A percentile compares a stretch with the other conserved stretches of the same genome.
Evolutionary conservation across 257 asterid species (phyloP).

Genomic region (Euphrasia confusa): DNA sequence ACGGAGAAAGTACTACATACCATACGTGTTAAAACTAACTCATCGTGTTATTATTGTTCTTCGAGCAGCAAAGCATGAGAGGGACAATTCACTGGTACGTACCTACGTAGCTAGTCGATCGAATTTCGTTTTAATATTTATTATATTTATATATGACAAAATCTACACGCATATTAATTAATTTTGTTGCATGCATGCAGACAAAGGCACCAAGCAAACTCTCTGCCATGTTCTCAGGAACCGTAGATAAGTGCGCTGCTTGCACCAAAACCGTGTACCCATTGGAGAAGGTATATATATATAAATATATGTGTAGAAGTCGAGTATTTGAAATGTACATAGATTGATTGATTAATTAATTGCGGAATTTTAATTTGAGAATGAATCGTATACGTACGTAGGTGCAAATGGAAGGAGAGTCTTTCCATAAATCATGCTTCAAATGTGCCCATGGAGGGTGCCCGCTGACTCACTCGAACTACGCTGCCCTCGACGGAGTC

Average conservation of each 20-base stretch:
- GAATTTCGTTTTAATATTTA: neutral
- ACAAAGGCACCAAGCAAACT: conserved; percentile 62
- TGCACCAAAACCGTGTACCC: conserved; percentile 82
- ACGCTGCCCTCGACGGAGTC: conserved; percentile 53
- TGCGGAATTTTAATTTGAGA: too few species aligned
- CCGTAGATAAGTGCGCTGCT: conserved; percentile 72
- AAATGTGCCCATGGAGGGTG: conserved; percentile 64
- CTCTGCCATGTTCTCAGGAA: conserved; percentile 71
- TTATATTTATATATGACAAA: neutral
- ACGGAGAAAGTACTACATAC: too few species aligned
- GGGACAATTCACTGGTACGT: conserved; percentile 37
- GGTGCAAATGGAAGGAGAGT: conserved; percentile 65
- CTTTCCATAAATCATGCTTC: conserved; percentile 62
- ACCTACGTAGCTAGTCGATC: conserved; percentile 15
- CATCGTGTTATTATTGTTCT: conserved; percentile 8
- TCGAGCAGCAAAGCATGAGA: conserved; percentile 43
- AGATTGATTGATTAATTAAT: too few species aligned
- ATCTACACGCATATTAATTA: too few species aligned
- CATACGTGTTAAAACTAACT: neutral
- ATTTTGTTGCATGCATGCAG: conserved; percentile 24
- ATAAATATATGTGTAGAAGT: too few species aligned
- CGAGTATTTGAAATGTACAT: too few species aligned
- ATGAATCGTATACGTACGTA: neutral
- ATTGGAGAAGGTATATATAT: conserved; percentile 42
- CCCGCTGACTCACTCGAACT: conserved; percentile 53